Evolutionary conservation across 2,329 filamentous ascomycete genomes (phyloP).

Genomic region (Ophiosphaerella korrae): DNA sequence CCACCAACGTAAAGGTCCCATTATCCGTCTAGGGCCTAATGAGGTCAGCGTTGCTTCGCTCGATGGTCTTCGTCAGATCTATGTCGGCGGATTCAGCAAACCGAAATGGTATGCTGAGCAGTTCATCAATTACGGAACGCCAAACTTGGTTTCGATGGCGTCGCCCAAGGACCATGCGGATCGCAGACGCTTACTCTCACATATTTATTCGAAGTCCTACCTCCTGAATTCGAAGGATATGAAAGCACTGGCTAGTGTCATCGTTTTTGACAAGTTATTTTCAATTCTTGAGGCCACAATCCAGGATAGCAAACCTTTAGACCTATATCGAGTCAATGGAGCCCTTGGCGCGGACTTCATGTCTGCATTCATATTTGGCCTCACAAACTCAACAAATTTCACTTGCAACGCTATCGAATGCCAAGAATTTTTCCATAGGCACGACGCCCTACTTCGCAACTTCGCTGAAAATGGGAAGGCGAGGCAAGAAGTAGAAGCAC

Average conservation of each 20-base stretch:
- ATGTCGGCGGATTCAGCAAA: slow-evolving; percentile 1
- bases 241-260: too few species aligned
- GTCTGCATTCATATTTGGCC: slow-evolving; percentile 1
- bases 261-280: too few species aligned
- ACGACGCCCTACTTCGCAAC: not conserved
- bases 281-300: too few species aligned
- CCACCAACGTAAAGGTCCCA: not conserved
- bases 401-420: not conserved
- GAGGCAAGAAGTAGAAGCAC: not conserved
- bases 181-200: too few species aligned
- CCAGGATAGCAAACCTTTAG: not conserved
- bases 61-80: slow-evolving; percentile 1
- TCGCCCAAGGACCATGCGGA: not conserved
- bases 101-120: slow-evolving; percentile 1
- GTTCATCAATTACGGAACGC: slow-evolving; percentile 1
- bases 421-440: not conserved
- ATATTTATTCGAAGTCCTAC: too few species aligned
- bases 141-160: slow-evolving; percentile 1
- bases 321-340: slow-evolving; percentile 1
- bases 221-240: too few species aligned
- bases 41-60: slow-evolving; percentile 1
- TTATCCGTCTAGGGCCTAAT: slow-evolving; percentile 1
- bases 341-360: slow-evolving; percentile 1
- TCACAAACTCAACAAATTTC: not conserved
- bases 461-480: not conserved